Base-by-base conservation (phyloP, 2,329 filamentous ascomycete genomes). In the Cyclaneusma minus region DNA sequence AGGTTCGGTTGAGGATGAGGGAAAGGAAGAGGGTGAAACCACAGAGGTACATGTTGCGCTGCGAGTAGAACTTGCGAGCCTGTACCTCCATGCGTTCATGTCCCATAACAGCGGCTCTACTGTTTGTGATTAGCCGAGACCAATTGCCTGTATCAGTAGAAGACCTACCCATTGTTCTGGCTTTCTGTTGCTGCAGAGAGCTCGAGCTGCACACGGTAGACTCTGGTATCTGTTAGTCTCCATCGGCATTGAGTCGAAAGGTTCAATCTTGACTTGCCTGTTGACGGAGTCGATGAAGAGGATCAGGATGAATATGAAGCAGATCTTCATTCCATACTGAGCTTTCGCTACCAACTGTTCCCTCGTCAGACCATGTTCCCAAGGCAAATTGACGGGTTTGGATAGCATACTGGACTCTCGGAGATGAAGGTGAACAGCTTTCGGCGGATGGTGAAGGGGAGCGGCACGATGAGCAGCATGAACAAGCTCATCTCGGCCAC, bases 41-140 rank as follows among this genome's bases (percentile, higher is more conserved):
- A 56, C 89, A 95, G 35, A 98, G 84, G 62, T 98, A 98, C 89
- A 98, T 98, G 73, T 98, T 98, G 56, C 89, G 85, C 64, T 98
- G 87, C 35, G 85, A 93, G 69, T 98, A 98, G 67, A 98, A 98
- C 61, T 98, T 98, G 68, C 89, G 84, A 39, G 89, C 87, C 58
- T 98, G 89, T 27, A 95, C 87, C 60, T 98, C 89, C 69, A 92
- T 84, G 38, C 89, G 87, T 52, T 95, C 89, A 49, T 82, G 77
- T 37, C 89, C 87, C 44, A 94, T 72, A 33, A 85, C 73, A 27
- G 74, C 69, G 30, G 64, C 62, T 48, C 78, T 55, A 30, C 55
- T 34, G 13, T 7, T 13, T 28, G 25, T 26, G 24, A 36, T 49
- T 35, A 50, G 42, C n/a, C n/a, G n/a, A n/a, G n/a, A n/a, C n/a